Evolutionary conservation across 805 yeast genomes (phyloP), one percentile per base, ranked within the genome.

Genomic region (Myxozyma neotropica): DNA sequence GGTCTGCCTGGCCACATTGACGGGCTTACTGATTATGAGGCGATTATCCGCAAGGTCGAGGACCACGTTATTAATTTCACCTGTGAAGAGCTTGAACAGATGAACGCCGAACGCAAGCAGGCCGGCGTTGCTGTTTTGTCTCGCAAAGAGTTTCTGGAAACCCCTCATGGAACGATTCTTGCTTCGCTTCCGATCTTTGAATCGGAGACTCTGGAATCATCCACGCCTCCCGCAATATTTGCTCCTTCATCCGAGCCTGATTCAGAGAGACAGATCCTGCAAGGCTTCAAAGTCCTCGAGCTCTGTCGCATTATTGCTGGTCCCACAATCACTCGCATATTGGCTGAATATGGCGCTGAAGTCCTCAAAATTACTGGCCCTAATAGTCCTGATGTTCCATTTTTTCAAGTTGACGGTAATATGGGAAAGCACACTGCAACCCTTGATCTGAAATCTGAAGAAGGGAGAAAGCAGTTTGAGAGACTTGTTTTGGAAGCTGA

Each of bases 291-390:
- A 50, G 75, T 73, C 15, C 59, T 73, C 24, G 76, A 73, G 54
- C 69, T 73, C 21, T 70, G 72, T 48, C 61, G 73, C 45, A 69
- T 71, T 26, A 71, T 73, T 57, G 76, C 76, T 29, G 76, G 75
- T 17, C 76, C 76, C 4, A 72, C 74, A 12, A 70, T 73, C 49
- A 66, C 71, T 21, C 65, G 74, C 48, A 70, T 69, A 29, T 63
- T 73, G 33, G 75, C 76, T 3, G 72, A 71, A 48, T 73, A 72
- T 53, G 76, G 76, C 21, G 76, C 76, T 1, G 68, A 71, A 42
- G 74, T 73, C 5, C 63, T 73, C 33, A 70, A 72, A 53, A 70
- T 73, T 17, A 70, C 76, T 7, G 63, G 65, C 19, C 68, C 70
- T 12, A 50, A 46, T 13, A 59, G 69, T 23, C 71, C 76, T 13